phyloP scores from a whole-genome alignment of 2,329 filamentous ascomycete genomes.

The Furcasterigmium sp. region DNA sequence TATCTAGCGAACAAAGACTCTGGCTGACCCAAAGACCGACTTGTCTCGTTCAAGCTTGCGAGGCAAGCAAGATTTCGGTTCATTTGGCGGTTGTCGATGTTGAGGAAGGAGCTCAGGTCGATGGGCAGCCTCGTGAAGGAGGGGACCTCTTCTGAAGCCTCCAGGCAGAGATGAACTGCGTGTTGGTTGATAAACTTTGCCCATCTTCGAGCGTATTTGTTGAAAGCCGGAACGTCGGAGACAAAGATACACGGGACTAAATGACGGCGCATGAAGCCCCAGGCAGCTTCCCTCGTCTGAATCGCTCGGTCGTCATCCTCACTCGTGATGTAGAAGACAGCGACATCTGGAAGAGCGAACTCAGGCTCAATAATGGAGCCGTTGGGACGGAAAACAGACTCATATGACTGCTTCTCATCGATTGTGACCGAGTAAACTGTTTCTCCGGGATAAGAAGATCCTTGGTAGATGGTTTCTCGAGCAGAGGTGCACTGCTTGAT shows the following conservation, averaged over 20 bases:
- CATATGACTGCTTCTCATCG: conserved; percentile 30
- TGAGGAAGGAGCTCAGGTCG: conserved; percentile 41
- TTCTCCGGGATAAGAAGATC: conserved; percentile 16
- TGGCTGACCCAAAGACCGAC: too few relatives aligned
- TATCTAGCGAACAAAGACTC: too few relatives aligned
- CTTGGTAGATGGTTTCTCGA: conserved; percentile 20
- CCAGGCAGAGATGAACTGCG: conserved; percentile 42
- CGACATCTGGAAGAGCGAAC: conserved; percentile 43
- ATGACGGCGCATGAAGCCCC: conserved; percentile 41
- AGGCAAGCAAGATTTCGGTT: conserved; percentile 47
- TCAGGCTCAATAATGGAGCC: conserved; percentile 32
- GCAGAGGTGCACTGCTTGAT: conserved; percentile 42
- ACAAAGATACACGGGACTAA: conserved; percentile 42
- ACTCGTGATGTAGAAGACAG: conserved; percentile 42
- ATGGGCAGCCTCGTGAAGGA: conserved; percentile 39
- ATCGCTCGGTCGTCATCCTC: conserved; percentile 31
- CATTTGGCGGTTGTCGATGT: conserved; percentile 47
- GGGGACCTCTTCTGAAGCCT: conserved; percentile 27
- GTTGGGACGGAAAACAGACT: conserved; percentile 27
- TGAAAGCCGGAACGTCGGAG: conserved; percentile 34
- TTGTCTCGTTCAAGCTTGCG: conserved; percentile 32
- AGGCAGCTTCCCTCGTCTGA: conserved; percentile 33
- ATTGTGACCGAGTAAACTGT: conserved; percentile 31
- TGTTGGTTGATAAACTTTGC: conserved; percentile 31
- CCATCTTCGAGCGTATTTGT: conserved; percentile 24